Conservation (phyloP, 768 basidiomycete genomes). For the Tulasnella sp. region DNA sequence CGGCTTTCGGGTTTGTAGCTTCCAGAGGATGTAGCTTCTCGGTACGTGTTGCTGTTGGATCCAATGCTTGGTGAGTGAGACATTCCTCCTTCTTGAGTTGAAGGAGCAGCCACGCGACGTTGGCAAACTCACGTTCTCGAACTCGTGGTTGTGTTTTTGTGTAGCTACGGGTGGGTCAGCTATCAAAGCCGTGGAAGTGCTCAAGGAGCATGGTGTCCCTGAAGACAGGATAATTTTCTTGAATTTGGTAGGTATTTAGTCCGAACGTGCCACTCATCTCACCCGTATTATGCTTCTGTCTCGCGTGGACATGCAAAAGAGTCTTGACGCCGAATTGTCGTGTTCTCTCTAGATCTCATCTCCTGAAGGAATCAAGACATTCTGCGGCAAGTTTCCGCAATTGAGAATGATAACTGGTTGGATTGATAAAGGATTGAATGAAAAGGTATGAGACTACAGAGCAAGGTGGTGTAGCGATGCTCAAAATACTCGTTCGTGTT, state of each 20-base stretch:
- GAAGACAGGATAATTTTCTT: conserved; percentile 93
- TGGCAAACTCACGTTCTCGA: too few species aligned
- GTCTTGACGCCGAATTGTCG: neutral
- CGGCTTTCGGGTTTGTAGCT: conserved; percentile 41
- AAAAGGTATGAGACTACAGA: conserved; percentile 33
- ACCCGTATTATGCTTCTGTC: neutral
- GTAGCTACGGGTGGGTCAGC: conserved; percentile 92
- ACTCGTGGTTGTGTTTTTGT: too few species aligned
- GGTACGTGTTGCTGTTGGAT: conserved; percentile 89
- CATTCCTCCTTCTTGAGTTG: too few species aligned
- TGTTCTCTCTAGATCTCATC: conserved; percentile 52
- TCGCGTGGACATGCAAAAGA: neutral
- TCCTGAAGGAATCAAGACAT: conserved; percentile 75
- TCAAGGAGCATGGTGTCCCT: conserved; percentile 81
- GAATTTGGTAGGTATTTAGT: conserved; percentile 50
- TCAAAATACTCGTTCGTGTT: neutral
- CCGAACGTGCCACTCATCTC: neutral
- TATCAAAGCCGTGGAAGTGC: conserved; percentile 91
- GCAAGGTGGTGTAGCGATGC: neutral
- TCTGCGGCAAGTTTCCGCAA: conserved; percentile 61
- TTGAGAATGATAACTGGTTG: conserved; percentile 88
- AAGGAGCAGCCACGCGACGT: too few species aligned
- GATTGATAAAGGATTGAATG: conserved; percentile 88
- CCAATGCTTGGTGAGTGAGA: conserved; percentile 78
- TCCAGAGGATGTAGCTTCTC: conserved; percentile 79